Evolutionary conservation across 257 asterid genomes (phyloP).

Genomic region (Cruciata laevipes): DNA sequence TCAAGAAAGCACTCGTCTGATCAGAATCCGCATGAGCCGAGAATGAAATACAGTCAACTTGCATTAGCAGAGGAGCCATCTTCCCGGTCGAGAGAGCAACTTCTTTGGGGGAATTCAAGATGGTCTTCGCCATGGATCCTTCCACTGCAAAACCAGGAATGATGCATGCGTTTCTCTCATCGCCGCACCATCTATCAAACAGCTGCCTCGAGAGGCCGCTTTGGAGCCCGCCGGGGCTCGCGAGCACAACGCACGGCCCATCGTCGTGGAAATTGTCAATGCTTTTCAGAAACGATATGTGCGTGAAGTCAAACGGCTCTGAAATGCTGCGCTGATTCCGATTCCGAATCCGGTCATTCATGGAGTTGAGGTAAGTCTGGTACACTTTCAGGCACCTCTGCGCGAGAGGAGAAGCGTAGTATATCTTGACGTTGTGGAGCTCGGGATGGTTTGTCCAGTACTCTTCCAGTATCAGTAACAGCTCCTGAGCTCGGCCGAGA

Average conservation of each 20-base stretch:
- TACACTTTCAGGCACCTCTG: conserved; percentile 94
- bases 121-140: conserved; percentile 83
- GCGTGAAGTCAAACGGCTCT: conserved; percentile 86
- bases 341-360: conserved; percentile 92
- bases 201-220: conserved; percentile 95
- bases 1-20: conserved; percentile 87
- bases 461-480: conserved; percentile 87
- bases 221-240: conserved; percentile 88
- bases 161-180: conserved; percentile 79
- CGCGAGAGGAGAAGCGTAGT: conserved; percentile 96
- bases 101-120: conserved; percentile 86
- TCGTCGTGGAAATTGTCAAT: conserved; percentile 75
- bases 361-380: conserved; percentile 88
- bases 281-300: conserved; percentile 76
- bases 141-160: conserved; percentile 85
- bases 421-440: conserved; percentile 75
- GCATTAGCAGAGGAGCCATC: conserved; percentile 78
- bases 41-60: conserved; percentile 86
- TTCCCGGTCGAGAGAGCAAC: conserved; percentile 84
- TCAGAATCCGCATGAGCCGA: conserved; percentile 94
- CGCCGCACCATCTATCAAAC: conserved; percentile 90
- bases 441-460: conserved; percentile 92
- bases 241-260: conserved; percentile 95
- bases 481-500: conserved; percentile 95
- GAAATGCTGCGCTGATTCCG: conserved; percentile 62